These are phyloP conservation scores for Coemansia sp. DNA, from an alignment of 192 early-diverging fungal species.

Conservation along the genomic window DNA sequence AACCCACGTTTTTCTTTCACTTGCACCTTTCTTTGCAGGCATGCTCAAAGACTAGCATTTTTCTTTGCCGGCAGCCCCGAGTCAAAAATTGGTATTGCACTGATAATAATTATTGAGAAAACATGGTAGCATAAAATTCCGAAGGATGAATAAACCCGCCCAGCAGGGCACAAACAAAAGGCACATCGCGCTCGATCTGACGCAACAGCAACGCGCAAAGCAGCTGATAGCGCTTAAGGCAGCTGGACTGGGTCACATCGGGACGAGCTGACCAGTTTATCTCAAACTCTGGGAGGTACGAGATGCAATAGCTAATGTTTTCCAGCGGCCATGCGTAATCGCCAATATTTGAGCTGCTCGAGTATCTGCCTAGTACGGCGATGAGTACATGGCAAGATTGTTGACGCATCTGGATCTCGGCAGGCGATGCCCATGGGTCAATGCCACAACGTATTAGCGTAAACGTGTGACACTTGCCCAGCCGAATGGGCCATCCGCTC, in stretches of 20 bases:
- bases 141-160: slow-evolving; percentile 11
- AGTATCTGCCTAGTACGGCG: slow-evolving; percentile 8
- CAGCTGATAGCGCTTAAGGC: slow-evolving; percentile 19
- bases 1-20: background rate
- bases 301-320: slow-evolving; percentile 19
- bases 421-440: slow-evolving; percentile 21
- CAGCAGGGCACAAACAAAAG: slow-evolving; percentile 9
- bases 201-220: slow-evolving; percentile 6
- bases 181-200: slow-evolving; percentile 10
- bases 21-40: background rate
- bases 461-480: slow-evolving; percentile 17
- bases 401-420: slow-evolving; percentile 19
- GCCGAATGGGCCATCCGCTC: background rate
- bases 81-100: background rate
- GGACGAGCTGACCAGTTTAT: slow-evolving; percentile 3
- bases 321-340: slow-evolving; percentile 29
- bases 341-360: background rate
- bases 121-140: slow-evolving; percentile 12
- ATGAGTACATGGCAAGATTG: slow-evolving; percentile 10
- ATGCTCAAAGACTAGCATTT: background rate
- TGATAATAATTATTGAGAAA: background rate
- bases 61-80: background rate
- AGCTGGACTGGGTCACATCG: background rate
- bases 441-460: slow-evolving; percentile 29
- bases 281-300: slow-evolving; percentile 17